Percentiles rank a stretch among this genome's conserved stretches.
These are phyloP conservation scores for Margaritispora aquatica DNA, from an alignment of 495 filamentous ascomycete genomes.

Conservation along the genomic window DNA sequence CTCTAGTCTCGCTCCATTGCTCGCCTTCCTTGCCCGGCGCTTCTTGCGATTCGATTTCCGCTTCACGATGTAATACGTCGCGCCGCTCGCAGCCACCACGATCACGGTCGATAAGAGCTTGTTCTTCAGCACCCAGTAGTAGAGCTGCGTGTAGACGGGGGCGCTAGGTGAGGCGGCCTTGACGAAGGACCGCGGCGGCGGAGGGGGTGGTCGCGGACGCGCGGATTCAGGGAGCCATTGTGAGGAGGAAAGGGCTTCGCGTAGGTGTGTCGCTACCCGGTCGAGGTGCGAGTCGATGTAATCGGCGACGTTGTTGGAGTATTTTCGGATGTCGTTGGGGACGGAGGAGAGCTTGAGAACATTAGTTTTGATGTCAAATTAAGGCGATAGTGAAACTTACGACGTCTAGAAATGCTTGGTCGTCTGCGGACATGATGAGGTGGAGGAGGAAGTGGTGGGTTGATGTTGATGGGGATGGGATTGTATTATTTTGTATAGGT, in stretches of 20 bases:
- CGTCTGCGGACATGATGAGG: slow-evolving; percentile 51
- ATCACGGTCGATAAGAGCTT: slow-evolving; percentile 63
- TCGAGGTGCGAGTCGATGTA: slow-evolving; percentile 75
- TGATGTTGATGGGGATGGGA: background rate
- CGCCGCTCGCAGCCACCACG: slow-evolving; percentile 61
- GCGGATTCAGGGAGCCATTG: slow-evolving; percentile 65
- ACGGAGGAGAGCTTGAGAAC: slow-evolving; percentile 58
- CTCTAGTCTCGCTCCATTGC: slow-evolving; percentile 81
- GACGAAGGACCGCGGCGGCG: slow-evolving; percentile 31
- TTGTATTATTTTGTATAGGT: background rate
- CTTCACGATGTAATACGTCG: slow-evolving; percentile 57
- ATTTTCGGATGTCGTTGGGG: slow-evolving; percentile 60
- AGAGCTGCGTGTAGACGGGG: slow-evolving; percentile 36
- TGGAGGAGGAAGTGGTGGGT: background rate
- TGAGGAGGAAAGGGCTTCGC: slow-evolving; percentile 55
- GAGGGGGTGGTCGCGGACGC: slow-evolving; percentile 47
- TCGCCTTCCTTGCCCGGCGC: slow-evolving; percentile 66
- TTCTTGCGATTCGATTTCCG: slow-evolving; percentile 55
- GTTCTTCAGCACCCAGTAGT: slow-evolving; percentile 62
- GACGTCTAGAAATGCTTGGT: slow-evolving; percentile 56
- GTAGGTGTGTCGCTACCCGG: slow-evolving; percentile 52
- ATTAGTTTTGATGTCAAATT: background rate
- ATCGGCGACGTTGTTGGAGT: slow-evolving; percentile 62
- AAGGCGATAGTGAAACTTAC: slow-evolving; percentile 32
- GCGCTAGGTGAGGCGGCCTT: slow-evolving; percentile 24